Conservation (phyloP, 2,329 filamentous ascomycete species). For the Hirsutella rhossiliensis region DNA sequence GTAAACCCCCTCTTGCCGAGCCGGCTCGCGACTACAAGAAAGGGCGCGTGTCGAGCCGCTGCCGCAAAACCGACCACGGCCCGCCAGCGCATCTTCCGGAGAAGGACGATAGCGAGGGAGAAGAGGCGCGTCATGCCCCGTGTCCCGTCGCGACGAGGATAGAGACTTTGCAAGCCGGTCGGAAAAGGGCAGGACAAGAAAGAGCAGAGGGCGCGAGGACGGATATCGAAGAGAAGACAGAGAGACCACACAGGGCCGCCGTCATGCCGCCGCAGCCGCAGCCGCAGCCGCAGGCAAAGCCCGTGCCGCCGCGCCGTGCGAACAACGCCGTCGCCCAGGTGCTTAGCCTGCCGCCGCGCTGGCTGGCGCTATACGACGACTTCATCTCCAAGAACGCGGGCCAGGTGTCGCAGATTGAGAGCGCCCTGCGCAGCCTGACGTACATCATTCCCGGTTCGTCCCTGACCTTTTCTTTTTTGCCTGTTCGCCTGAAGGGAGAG, state of each 20-base stretch:
- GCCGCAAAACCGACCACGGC: too few relatives aligned
- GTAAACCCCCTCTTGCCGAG: too few relatives aligned
- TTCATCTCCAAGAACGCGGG: constrained; percentile 94
- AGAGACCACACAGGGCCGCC: background rate
- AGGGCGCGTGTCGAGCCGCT: too few relatives aligned
- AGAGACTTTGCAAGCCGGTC: too few relatives aligned
- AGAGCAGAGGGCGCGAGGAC: background rate
- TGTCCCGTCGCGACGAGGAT: too few relatives aligned
- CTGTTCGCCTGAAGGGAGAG: too few relatives aligned
- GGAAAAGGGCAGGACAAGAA: too few relatives aligned
- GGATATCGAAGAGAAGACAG: background rate
- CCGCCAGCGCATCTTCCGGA: too few relatives aligned
- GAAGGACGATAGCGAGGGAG: too few relatives aligned
- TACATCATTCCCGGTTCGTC: constrained; percentile 77
- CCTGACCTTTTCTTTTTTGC: background rate
- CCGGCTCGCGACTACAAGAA: too few relatives aligned
- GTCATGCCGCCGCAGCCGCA: background rate
- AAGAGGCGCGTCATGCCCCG: too few relatives aligned
- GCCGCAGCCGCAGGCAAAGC: background rate
- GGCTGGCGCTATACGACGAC: constrained; percentile 64
- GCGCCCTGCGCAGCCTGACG: constrained; percentile 78
- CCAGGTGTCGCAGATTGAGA: constrained; percentile 91
- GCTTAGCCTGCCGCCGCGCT: constrained; percentile 49
- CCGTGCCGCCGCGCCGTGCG: constrained; percentile 7
- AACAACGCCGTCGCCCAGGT: constrained; percentile 17